A percentile compares a stretch with the other conserved stretches of the same genome.
Conservation (phyloP, 1,139 yeast species). For the Kluyveromyces sp. region DNA sequence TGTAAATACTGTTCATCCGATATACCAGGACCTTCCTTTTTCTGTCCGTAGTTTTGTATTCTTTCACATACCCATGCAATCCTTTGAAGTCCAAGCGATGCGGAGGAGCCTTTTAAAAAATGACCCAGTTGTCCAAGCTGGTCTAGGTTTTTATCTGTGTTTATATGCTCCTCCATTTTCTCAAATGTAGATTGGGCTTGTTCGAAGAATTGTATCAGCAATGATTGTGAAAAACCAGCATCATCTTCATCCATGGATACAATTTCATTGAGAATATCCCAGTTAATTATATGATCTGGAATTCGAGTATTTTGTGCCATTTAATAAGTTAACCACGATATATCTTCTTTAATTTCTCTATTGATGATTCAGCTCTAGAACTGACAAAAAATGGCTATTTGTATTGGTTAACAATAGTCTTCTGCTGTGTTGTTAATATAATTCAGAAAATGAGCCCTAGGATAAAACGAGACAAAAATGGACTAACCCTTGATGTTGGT, state of each 20-base stretch:
- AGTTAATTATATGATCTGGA: slow-evolving; percentile 66
- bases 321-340: too few relatives aligned
- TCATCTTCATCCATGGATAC: slow-evolving; percentile 91
- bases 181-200: slow-evolving; percentile 79
- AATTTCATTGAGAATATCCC: slow-evolving; percentile 83
- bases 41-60: slow-evolving; percentile 82
- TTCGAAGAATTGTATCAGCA: slow-evolving; percentile 77
- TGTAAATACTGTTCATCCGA: slow-evolving; percentile 16
- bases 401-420: too few relatives aligned
- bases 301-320: slow-evolving; percentile 9
- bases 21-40: slow-evolving; percentile 30
- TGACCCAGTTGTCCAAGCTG: slow-evolving; percentile 76
- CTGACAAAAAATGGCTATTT: too few relatives aligned
- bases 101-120: slow-evolving; percentile 90
- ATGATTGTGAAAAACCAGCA: slow-evolving; percentile 65
- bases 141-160: slow-evolving; percentile 38
- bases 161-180: slow-evolving; percentile 56
- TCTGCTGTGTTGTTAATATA: too few relatives aligned
- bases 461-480: too few relatives aligned
- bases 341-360: too few relatives aligned
- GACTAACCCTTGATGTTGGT: too few relatives aligned
- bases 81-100: slow-evolving; percentile 78
- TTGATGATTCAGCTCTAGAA: too few relatives aligned
- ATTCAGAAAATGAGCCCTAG: too few relatives aligned
- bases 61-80: slow-evolving; percentile 86